Base-by-base conservation (phyloP, 176 grass and related monocot genomes). In the Eragrostis nindensis region DNA sequence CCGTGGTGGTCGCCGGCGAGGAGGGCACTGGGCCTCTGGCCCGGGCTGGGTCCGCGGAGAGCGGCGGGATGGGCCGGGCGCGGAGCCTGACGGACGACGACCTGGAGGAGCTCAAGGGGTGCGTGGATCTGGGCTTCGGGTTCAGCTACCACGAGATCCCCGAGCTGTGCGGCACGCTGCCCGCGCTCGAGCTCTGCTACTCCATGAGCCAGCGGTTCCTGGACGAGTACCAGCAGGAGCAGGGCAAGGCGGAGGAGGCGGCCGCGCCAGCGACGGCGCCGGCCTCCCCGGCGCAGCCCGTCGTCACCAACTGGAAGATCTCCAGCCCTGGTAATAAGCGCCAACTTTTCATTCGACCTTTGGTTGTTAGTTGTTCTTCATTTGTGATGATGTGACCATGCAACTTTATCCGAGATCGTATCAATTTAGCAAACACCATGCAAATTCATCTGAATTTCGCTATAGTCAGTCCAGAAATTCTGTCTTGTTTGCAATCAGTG, bases 161-260 rank as follows among this genome's bases (percentile, higher is more conserved):
- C 46, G 87, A 89, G 87, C 87, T 89, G 1, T 85, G 87, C 76
- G 76, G 87, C 82, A 89, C 76, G 5, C 76, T 89, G 2, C 87
- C 87, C 4, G 87, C 87, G 7, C 82, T 89, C 19, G 82, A 89
- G 82, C 82, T 89, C 76, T 89, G 87, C 70, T 89, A 89, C 87
- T 89, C 87, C 76, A 85, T 89, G 82, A 85, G 76, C 82, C 82
- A 80, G 82, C 36, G 76, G 3, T 80, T 89, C 76, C 7, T 84
- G 4, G 87, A 84, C 36, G 70, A 85, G 38, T 76, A 85, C 76
- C 79, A 77, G 18, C 0, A 76, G 5, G 0, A 40, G 44, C 32
- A 27, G 6, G 11, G 41, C 22, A 80, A 75, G 76, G 9, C 21
- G 0, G 81, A 84, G 2, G 62, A 66, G 12, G 18, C 22, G 27